Evolutionary conservation across 2,329 filamentous ascomycete species (phyloP).

Genomic region (Exophiala sp.): DNA sequence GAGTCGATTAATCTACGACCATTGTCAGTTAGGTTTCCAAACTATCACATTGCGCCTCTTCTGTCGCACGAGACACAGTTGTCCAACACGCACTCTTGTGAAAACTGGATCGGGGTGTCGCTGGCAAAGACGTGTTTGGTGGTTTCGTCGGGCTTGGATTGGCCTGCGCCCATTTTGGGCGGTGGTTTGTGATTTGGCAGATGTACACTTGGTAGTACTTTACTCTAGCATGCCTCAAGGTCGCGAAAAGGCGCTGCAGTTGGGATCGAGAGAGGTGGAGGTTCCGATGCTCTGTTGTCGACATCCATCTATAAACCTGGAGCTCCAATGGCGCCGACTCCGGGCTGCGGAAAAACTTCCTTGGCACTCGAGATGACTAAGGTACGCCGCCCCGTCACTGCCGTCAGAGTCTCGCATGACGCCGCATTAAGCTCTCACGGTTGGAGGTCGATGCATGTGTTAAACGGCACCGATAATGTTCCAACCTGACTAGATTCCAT

Average conservation of each 20-base stretch:
- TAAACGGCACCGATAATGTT: no score
- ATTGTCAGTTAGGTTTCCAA: constrained; percentile 40
- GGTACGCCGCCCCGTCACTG: no score
- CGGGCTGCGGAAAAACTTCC: no score
- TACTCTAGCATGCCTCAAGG: constrained; percentile 18
- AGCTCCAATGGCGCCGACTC: neutral
- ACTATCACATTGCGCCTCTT: neutral
- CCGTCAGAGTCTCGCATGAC: no score
- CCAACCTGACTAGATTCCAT: no score
- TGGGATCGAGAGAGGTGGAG: constrained; percentile 12
- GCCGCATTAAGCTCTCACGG: no score
- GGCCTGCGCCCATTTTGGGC: constrained; percentile 53
- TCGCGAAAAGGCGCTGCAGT: neutral
- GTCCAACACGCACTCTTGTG: constrained; percentile 33
- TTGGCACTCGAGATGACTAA: no score
- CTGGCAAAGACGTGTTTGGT: constrained; percentile 58
- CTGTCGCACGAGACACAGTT: neutral
- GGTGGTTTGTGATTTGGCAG: neutral
- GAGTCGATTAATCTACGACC: constrained; percentile 60
- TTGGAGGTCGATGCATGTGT: no score
- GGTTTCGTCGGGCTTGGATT: constrained; percentile 54
- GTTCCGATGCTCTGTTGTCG: neutral
- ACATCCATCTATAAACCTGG: neutral
- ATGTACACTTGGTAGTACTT: constrained; percentile 40
- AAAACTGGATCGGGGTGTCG: constrained; percentile 39